Evolutionary conservation across 257 asterid genomes (phyloP), one percentile per base, ranked within the genome.

Genomic region (Fraxinus excelsior): DNA sequence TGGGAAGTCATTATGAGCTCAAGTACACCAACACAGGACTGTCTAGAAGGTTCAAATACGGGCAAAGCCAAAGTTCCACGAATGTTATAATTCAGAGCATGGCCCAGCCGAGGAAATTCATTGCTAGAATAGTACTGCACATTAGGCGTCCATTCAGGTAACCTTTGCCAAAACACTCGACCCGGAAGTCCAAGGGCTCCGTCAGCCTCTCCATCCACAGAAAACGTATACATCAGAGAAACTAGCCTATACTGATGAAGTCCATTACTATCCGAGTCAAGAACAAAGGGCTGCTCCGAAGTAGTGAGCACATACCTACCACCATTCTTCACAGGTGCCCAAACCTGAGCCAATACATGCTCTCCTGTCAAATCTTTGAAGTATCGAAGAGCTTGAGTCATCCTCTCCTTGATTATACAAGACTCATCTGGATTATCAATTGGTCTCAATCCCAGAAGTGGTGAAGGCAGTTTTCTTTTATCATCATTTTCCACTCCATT

Each of bases 141-240:
- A 85, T 94, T 88, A 29, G 98, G 98, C 6, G 98, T 89, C 98
- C 98, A 94, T 78, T 94, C 97, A 1, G 98, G 98, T 73, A 92
- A 81, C 85, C 84, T 93, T 75, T 90, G 88, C 72, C 85, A 80
- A 81, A 88, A 93, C 72, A 93, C 98, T 37, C 98, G 96, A 29
- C 97, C 98, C 0, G 98, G 98, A 76, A 94, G 91, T 78, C 98
- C 97, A 10, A 91, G 89, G 69, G 82, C 87, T 46, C 85, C 94
- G 42, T 92, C 93, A 31, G 86, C 74, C 78, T 88, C 97, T 58
- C 92, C 94, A 37, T 91, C 97, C 75, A 87, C 88, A 3, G 94
- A 85, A 82, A 94, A 94, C 92, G 76, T 86, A 73, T 91, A 94
- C 86, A 67, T 85, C 77, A 87, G 79, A 70, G 97, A 94, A 38